A percentile compares a stretch with the other conserved stretches of the same genome.
Evolutionary conservation across 1,284 basidiomycete genomes (phyloP).

Genomic region (Irpex sp.): DNA sequence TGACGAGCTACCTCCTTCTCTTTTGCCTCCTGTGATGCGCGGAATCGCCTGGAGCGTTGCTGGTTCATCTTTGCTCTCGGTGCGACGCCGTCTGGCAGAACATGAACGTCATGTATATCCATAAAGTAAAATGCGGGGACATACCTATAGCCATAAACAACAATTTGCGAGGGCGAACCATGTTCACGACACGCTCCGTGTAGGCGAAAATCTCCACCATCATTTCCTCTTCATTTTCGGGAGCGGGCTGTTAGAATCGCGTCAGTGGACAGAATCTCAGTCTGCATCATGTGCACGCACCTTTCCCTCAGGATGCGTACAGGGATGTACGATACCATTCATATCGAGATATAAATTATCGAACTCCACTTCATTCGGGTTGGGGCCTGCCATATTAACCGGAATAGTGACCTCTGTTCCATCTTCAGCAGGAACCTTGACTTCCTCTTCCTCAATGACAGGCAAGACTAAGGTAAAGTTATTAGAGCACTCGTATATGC

Average conservation of each 20-base stretch:
- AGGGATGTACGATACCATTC: constrained; percentile 94
- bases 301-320: constrained; percentile 97
- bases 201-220: constrained; percentile 98
- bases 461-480: constrained; percentile 51
- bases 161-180: constrained; percentile 92
- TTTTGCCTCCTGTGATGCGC: constrained; percentile 91
- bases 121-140: constrained; percentile 14
- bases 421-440: constrained; percentile 63
- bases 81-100: constrained; percentile 83
- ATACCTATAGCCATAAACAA: constrained; percentile 97
- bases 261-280: neutral
- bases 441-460: constrained; percentile 82
- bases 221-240: constrained; percentile 99
- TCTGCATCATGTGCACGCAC: constrained; percentile 33
- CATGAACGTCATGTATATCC: neutral
- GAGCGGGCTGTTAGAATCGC: constrained; percentile 62
- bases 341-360: constrained; percentile 96
- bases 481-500: neutral
- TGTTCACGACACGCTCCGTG: constrained; percentile 96
- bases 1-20: constrained; percentile 88
- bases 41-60: constrained; percentile 93
- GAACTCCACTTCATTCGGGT: constrained; percentile 96
- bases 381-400: constrained; percentile 78
- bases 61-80: constrained; percentile 99
- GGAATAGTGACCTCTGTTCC: constrained; percentile 73